Conservation (phyloP, 2,329 filamentous ascomycete species). For the Cordyceps javanica region DNA sequence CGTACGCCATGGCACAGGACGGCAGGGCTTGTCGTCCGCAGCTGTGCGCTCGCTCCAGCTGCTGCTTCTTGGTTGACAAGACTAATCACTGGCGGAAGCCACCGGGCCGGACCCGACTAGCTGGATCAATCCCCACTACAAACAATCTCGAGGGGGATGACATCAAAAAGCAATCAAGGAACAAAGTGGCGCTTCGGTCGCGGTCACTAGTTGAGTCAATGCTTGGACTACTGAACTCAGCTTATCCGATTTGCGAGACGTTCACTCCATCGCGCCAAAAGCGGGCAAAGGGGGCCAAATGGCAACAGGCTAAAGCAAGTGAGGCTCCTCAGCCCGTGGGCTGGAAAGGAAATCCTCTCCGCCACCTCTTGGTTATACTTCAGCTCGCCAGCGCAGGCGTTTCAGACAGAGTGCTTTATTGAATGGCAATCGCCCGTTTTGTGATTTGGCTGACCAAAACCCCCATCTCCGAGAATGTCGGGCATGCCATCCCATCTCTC, state of each 20-base stretch:
- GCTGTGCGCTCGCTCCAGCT: constrained; percentile 1
- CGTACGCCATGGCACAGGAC: background rate
- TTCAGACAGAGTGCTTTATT: background rate
- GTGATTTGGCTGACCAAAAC: background rate
- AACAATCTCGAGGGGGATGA: constrained; percentile 10
- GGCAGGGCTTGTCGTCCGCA: background rate
- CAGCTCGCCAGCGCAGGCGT: background rate
- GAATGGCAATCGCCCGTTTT: background rate
- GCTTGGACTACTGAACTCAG: background rate
- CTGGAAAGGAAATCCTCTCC: background rate
- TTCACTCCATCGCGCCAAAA: background rate
- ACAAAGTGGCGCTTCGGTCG: background rate
- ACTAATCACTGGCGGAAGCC: constrained; percentile 7
- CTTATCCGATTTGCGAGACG: background rate
- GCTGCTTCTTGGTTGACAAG: background rate
- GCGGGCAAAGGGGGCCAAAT: background rate
- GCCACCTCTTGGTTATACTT: background rate
- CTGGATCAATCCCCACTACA: constrained; percentile 6
- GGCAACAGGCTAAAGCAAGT: background rate
- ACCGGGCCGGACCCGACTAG: constrained; percentile 10
- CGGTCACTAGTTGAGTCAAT: background rate
- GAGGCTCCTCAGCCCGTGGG: background rate
- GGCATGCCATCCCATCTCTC: background rate
- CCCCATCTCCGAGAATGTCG: background rate
- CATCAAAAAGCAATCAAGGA: constrained; percentile 4